phyloP scores from a whole-genome alignment of 805 yeast species.

The Suhomyces canberraensis region DNA sequence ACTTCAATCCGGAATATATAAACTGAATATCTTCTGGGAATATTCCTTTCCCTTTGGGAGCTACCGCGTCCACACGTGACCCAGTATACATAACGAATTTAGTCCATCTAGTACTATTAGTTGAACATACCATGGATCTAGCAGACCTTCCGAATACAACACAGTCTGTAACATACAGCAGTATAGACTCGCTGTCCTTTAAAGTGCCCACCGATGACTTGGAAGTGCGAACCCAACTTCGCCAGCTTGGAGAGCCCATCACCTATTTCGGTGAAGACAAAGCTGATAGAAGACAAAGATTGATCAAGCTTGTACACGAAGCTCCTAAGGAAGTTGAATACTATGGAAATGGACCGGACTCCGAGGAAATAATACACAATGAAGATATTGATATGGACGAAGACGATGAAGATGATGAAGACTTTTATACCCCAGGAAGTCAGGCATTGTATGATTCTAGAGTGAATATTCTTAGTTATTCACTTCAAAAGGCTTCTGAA shows the following conservation, averaged over 20 bases:
- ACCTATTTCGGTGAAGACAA: constrained; percentile 57
- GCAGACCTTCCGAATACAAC: too few species aligned
- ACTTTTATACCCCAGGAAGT: constrained; percentile 80
- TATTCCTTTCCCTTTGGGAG: too few species aligned
- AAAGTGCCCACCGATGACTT: constrained; percentile 66
- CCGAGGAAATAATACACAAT: constrained; percentile 14
- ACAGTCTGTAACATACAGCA: too few species aligned
- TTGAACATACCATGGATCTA: too few species aligned
- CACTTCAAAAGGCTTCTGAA: constrained; percentile 44
- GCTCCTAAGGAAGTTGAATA: constrained; percentile 16
- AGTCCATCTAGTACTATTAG: too few species aligned
- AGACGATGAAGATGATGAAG: constrained; percentile 59
- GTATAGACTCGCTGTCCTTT: too few species aligned
- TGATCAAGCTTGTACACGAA: constrained; percentile 44
- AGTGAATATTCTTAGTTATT: constrained; percentile 45
- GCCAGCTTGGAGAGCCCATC: constrained; percentile 54
- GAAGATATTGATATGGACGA: constrained; percentile 14
- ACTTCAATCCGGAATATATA: too few species aligned
- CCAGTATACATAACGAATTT: too few species aligned
- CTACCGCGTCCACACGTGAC: too few species aligned
- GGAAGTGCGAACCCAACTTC: constrained; percentile 51
- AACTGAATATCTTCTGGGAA: too few species aligned
- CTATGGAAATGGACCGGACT: neutral
- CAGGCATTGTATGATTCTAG: constrained; percentile 52
- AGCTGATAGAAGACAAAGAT: constrained; percentile 58